Percentiles rank a stretch among this genome's conserved stretches.
Evolutionary conservation across 306 rosid species (phyloP).

Genomic region (Cyclanthera cordifolia): DNA sequence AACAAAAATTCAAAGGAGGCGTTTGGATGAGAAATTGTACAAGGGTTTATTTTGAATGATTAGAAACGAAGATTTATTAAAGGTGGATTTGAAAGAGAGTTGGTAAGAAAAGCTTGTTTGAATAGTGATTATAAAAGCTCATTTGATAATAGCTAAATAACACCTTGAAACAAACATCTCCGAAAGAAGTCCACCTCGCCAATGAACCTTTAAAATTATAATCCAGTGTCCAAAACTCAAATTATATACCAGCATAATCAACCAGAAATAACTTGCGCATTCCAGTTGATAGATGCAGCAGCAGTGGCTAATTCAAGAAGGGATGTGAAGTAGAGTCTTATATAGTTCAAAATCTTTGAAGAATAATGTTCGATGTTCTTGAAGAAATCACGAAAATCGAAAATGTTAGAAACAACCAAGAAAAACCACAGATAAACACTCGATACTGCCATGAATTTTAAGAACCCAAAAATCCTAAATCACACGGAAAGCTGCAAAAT

Average conservation of each 20-base stretch:
- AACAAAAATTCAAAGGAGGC: too few species aligned
- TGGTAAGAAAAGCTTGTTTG: too few species aligned
- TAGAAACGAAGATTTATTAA: too few species aligned
- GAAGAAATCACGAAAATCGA: background rate
- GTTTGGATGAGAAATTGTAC: too few species aligned
- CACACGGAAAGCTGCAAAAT: background rate
- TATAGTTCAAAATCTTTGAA: background rate
- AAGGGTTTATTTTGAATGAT: too few species aligned
- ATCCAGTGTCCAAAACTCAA: background rate
- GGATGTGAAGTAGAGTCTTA: background rate
- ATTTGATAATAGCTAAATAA: too few species aligned
- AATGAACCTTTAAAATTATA: background rate
- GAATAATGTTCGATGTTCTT: background rate
- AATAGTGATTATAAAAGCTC: too few species aligned
- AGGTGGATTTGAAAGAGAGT: too few species aligned
- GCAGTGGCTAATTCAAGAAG: background rate
- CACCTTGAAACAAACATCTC: too few species aligned
- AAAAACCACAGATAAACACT: background rate
- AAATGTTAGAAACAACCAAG: too few species aligned
- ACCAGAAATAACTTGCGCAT: background rate
- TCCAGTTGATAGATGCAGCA: background rate
- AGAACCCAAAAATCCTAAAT: background rate
- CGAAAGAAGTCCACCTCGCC: background rate
- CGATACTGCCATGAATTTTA: background rate
- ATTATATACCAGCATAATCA: background rate